Conservation (phyloP, 164 flowering plant species). For the Umbilicus rupestris region DNA sequence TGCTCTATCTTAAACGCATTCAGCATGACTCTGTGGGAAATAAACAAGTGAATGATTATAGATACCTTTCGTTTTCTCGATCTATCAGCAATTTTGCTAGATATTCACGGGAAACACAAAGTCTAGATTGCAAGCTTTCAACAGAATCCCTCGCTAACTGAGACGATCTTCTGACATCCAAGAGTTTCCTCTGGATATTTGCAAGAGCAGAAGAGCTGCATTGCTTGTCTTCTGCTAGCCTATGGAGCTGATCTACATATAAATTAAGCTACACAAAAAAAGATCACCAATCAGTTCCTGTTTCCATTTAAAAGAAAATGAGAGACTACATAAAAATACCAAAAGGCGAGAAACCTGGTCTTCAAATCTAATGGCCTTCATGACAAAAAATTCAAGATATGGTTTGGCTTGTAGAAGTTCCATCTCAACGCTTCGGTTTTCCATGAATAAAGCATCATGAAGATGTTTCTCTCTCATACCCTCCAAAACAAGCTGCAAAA, state of each 20-base stretch:
- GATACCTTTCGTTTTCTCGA: slow-evolving; percentile 70
- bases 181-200: slow-evolving; percentile 40
- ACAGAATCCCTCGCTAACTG: slow-evolving; percentile 43
- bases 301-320: not conserved
- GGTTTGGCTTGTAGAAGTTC: slow-evolving; percentile 48
- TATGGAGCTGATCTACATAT: slow-evolving; percentile 58
- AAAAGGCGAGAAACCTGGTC: slow-evolving; percentile 53
- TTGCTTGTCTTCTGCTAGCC: slow-evolving; percentile 54
- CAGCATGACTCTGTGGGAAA: no score
- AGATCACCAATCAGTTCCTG: not conserved
- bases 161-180: slow-evolving; percentile 47
- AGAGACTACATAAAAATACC: not conserved
- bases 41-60: no score
- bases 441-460: slow-evolving; percentile 41
- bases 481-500: slow-evolving; percentile 79
- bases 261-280: slow-evolving; percentile 50
- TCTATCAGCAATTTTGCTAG: slow-evolving; percentile 52
- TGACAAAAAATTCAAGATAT: slow-evolving; percentile 36
- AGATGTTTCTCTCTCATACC: slow-evolving; percentile 60
- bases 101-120: slow-evolving; percentile 33
- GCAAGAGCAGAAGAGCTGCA: slow-evolving; percentile 41
- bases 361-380: slow-evolving; percentile 53
- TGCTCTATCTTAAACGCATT: no score
- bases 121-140: slow-evolving; percentile 49
- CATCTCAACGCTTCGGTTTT: slow-evolving; percentile 43